phyloP scores from a whole-genome alignment of 179 eudicot species.

The Silene vulgaris region DNA sequence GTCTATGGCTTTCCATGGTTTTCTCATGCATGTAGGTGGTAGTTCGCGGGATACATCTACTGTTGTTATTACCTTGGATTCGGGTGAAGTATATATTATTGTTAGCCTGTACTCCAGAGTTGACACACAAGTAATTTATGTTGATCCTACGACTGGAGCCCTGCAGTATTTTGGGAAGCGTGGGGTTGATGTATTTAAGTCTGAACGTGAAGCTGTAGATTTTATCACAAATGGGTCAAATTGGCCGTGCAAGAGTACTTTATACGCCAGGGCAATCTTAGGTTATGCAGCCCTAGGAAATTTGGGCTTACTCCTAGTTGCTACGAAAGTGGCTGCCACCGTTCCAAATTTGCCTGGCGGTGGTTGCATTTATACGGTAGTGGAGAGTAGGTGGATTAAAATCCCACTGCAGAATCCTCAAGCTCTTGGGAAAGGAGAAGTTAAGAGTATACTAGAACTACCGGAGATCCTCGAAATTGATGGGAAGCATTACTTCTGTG shows the following conservation, averaged over 20 bases:
- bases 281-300: conserved; percentile 89
- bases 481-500: conserved; percentile 91
- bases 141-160: conserved; percentile 93
- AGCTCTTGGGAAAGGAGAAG: conserved; percentile 82
- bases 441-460: conserved; percentile 69
- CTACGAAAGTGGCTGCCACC: conserved; percentile 70
- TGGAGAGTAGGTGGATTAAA: conserved; percentile 89
- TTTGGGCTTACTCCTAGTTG: conserved; percentile 70
- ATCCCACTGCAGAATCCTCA: conserved; percentile 78
- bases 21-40: conserved; percentile 38
- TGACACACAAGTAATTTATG: conserved; percentile 82
- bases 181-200: conserved; percentile 69
- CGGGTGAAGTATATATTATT: conserved; percentile 73
- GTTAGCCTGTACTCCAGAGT: conserved; percentile 56
- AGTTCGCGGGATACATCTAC: conserved; percentile 64
- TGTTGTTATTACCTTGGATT: conserved; percentile 69
- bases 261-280: conserved; percentile 72
- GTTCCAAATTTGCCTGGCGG: conserved; percentile 81
- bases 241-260: conserved; percentile 58
- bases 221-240: conserved; percentile 75
- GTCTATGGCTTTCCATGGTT: not conserved
- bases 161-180: conserved; percentile 52
- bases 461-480: conserved; percentile 77
- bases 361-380: conserved; percentile 73
- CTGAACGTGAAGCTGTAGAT: conserved; percentile 81